phyloP scores from a whole-genome alignment of 192 early-diverging fungal species.

The Coemansia sp. region DNA sequence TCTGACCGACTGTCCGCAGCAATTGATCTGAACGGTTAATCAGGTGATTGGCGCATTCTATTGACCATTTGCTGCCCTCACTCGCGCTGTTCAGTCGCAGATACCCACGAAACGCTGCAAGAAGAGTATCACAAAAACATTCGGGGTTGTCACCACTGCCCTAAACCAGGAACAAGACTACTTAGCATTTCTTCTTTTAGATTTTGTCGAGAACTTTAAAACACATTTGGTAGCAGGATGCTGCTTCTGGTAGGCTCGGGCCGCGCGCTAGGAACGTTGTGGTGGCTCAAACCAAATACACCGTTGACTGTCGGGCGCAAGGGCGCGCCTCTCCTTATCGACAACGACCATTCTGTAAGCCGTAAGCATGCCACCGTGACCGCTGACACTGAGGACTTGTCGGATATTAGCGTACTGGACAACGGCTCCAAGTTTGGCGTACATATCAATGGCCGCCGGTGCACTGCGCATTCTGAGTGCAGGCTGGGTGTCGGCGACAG shows the following conservation, averaged over 20 bases:
- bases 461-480: constrained; percentile 2
- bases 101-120: too few relatives aligned
- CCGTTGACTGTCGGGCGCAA: constrained; percentile 34
- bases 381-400: constrained; percentile 2
- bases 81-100: too few relatives aligned
- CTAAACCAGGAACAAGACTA: too few relatives aligned
- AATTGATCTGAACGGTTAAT: too few relatives aligned
- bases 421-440: constrained; percentile 48
- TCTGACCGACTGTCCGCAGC: too few relatives aligned
- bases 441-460: constrained; percentile 29
- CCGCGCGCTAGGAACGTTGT: constrained; percentile 27
- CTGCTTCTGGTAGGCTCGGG: constrained; percentile 34
- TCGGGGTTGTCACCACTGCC: too few relatives aligned
- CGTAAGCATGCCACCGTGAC: constrained; percentile 26
- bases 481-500: constrained; percentile 15
- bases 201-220: too few relatives aligned
- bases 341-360: constrained; percentile 44
- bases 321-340: constrained; percentile 24
- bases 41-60: too few relatives aligned
- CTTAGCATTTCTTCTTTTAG: too few relatives aligned
- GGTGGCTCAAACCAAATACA: constrained; percentile 21
- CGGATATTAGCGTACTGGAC: constrained; percentile 8
- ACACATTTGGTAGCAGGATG: constrained; percentile 3
- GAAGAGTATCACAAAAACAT: too few relatives aligned
- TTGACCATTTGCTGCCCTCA: too few relatives aligned